Base-by-base conservation (phyloP, 352 stramenopile species). In the Achlya hypogyna region DNA sequence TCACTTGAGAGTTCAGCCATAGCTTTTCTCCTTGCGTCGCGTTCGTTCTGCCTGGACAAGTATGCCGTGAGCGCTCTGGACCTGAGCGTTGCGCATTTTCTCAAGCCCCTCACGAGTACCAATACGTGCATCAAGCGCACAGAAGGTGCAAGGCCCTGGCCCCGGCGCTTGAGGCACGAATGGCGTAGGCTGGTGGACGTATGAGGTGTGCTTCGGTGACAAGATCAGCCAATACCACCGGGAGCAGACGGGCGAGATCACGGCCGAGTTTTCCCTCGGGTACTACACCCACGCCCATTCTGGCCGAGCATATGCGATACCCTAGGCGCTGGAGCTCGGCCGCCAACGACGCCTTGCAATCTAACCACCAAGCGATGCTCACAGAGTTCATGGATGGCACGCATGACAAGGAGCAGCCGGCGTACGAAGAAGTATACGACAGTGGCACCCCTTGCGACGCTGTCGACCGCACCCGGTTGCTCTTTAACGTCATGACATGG, bases 191-290 rank as follows among this genome's bases (percentile, higher is more conserved):
- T 90, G 82, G 82, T 89, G 82, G 85, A 89, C 85, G 9, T 91
- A 91, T 67, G 82, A 93, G 69, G 85, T 91, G 56, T 93, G 85
- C 65, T 86, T 93, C 56, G 83, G 82, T 31, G 71, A 76, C 5
- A 75, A 75, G 31, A 72, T 91, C 27, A 78, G 82, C 31, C 85
- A 93, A 69, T 93, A 89, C 62, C 85, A 91, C 32, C 80, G 80
- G 40, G 76, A 93, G 56, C 67, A 63, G 27, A 82, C 90, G 38
- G 82, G 82, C 35, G 75, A 75, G 2, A 75, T 89, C 47, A 84
- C 79, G 20, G 72, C 74, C 34, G 81, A 93, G 58, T 93, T 87
- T 45, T 86, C 77, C 4, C 70, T 93, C 9, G 85, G 85, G 23
- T 67, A 32, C 25, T 10, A 35, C n/a, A n/a, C n/a, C n/a, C n/a